Evolutionary conservation across 805 yeast genomes (phyloP).

Genomic region (Diddensiella santjacobensis): DNA sequence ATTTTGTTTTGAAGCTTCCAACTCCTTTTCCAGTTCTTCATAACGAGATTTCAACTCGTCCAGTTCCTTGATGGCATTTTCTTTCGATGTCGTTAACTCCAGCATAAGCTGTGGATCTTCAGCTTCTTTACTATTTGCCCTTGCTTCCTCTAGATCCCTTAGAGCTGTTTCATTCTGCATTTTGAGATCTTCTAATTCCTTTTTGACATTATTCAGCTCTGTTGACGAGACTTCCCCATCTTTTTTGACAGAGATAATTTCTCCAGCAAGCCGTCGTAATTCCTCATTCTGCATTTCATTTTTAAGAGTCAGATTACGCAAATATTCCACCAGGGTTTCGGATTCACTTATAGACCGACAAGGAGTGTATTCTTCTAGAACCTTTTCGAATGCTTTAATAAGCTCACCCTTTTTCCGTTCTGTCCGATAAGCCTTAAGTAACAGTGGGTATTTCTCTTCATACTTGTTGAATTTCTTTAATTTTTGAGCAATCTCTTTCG

Average conservation of each 20-base stretch:
- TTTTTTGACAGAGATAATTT: conserved; percentile 16
- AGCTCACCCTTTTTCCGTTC: conserved; percentile 68
- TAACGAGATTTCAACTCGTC: conserved; percentile 8
- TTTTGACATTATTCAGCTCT: not conserved
- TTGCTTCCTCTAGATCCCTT: conserved; percentile 4
- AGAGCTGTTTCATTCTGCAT: not conserved
- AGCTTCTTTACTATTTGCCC: conserved; percentile 5
- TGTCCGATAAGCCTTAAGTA: conserved; percentile 77
- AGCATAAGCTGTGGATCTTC: conserved; percentile 2
- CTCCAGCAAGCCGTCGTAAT: conserved; percentile 44
- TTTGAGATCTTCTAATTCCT: conserved; percentile 2
- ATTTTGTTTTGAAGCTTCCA: conserved; percentile 6
- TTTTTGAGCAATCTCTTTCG: conserved; percentile 56
- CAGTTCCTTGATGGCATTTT: conserved; percentile 3
- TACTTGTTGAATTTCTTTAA: conserved; percentile 76
- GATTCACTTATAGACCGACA: conserved; percentile 70
- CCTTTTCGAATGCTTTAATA: conserved; percentile 59
- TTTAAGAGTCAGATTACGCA: conserved; percentile 59
- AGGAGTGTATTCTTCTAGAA: conserved; percentile 77
- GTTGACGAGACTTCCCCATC: conserved; percentile 8
- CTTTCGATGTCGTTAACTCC: conserved; percentile 5
- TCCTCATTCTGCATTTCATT: conserved; percentile 62
- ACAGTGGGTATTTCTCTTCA: conserved; percentile 81
- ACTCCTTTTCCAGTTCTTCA: conserved; percentile 9
- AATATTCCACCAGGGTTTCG: conserved; percentile 63